These are phyloP conservation scores for Leavenworthia alabamica DNA, from an alignment of 345 rosid genomes.

Conservation along the genomic window DNA sequence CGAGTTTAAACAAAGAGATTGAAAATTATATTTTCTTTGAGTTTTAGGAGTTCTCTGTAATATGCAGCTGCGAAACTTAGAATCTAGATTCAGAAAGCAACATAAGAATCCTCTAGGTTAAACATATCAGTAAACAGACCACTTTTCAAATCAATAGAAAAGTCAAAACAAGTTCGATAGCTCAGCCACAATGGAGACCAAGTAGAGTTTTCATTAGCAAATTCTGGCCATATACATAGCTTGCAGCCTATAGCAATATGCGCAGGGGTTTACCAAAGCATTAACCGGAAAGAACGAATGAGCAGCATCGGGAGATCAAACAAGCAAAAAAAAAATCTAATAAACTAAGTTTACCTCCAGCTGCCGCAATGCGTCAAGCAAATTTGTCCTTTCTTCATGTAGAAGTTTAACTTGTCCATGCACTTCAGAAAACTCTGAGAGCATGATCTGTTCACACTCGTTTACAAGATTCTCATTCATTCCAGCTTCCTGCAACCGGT, in stretches of 20 bases:
- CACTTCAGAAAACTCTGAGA: constrained; percentile 71
- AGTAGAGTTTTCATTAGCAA: not conserved
- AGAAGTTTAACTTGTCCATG: constrained; percentile 62
- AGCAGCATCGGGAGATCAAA: not conserved
- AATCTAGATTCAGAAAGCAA: not conserved
- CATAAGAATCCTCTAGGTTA: not conserved
- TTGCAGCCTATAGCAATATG: constrained; percentile 6
- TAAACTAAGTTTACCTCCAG: constrained; percentile 55
- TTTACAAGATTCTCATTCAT: constrained; percentile 57
- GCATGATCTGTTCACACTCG: constrained; percentile 90
- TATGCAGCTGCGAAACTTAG: not conserved
- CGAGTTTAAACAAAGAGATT: not conserved
- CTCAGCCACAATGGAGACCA: not conserved
- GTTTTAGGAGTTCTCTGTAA: not conserved
- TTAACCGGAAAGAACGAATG: not conserved
- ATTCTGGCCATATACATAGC: not conserved
- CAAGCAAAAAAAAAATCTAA: not conserved
- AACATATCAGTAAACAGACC: not conserved
- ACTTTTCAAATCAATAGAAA: not conserved
- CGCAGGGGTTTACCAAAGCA: not conserved
- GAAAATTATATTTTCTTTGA: not conserved
- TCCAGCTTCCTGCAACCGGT: constrained; percentile 61
- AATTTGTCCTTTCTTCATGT: constrained; percentile 68
- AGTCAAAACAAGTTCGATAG: not conserved
- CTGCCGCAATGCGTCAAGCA: constrained; percentile 77